These are phyloP conservation scores for Priceomyces fermenticarens DNA, from an alignment of 805 yeast species.

Conservation along the genomic window DNA sequence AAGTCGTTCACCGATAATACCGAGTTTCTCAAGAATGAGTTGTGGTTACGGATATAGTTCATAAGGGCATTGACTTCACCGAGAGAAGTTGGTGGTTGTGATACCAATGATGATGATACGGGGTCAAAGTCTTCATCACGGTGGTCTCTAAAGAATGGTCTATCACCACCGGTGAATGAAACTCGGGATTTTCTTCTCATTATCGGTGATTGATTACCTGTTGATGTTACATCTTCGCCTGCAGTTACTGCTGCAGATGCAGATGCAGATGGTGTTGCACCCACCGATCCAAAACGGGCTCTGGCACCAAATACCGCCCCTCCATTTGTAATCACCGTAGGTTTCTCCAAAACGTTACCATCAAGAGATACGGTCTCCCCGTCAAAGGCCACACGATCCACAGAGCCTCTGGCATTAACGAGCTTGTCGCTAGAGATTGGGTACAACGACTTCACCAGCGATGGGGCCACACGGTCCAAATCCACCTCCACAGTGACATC, in stretches of 20 bases:
- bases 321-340: slow-evolving; percentile 43
- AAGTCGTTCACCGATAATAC: slow-evolving; percentile 87
- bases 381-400: slow-evolving; percentile 81
- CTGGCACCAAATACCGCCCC: slow-evolving; percentile 28
- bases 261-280: slow-evolving; percentile 31
- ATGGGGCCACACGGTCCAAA: slow-evolving; percentile 61
- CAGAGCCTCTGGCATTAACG: slow-evolving; percentile 63
- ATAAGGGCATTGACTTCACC: slow-evolving; percentile 78
- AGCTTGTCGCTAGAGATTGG: slow-evolving; percentile 18
- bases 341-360: slow-evolving; percentile 62
- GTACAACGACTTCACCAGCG: slow-evolving; percentile 29
- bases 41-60: slow-evolving; percentile 73
- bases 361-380: slow-evolving; percentile 82
- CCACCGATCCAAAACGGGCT: slow-evolving; percentile 40
- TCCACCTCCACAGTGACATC: slow-evolving; percentile 80
- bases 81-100: slow-evolving; percentile 70
- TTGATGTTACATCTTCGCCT: too few relatives aligned
- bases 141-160: slow-evolving; percentile 42
- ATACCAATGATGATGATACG: slow-evolving; percentile 65
- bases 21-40: slow-evolving; percentile 87
- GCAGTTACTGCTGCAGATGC: too few relatives aligned
- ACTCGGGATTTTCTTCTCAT: slow-evolving; percentile 34
- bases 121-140: slow-evolving; percentile 44
- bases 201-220: slow-evolving; percentile 37
- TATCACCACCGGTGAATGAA: slow-evolving; percentile 30